phyloP scores from a whole-genome alignment of 306 rosid genomes.

The Casuarina cunninghamiana region DNA sequence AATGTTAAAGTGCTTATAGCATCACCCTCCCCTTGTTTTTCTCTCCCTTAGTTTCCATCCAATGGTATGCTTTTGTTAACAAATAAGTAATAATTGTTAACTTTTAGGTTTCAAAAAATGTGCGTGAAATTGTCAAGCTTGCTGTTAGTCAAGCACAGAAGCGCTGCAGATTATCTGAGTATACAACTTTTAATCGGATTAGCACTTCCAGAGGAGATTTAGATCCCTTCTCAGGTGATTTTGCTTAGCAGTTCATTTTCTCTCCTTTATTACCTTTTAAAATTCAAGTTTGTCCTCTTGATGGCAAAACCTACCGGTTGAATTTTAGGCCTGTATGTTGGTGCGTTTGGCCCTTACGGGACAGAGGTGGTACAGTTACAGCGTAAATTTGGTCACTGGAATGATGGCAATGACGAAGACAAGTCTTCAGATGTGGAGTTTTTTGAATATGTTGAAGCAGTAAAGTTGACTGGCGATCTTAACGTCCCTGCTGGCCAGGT shows the following conservation, averaged over 20 bases:
- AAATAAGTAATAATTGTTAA: constrained; percentile 24
- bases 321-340: constrained; percentile 82
- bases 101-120: constrained; percentile 69
- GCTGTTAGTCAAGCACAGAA: constrained; percentile 89
- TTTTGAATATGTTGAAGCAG: constrained; percentile 97
- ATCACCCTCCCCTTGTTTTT: background rate
- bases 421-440: constrained; percentile 69
- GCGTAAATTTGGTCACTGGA: constrained; percentile 95
- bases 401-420: constrained; percentile 45
- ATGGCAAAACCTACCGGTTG: constrained; percentile 29
- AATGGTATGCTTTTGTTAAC: constrained; percentile 19
- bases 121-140: constrained; percentile 87
- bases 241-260: constrained; percentile 13
- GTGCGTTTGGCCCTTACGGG: constrained; percentile 96
- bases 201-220: constrained; percentile 59
- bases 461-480: constrained; percentile 94
- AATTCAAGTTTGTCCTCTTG: constrained; percentile 10
- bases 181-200: constrained; percentile 79
- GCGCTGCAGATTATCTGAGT: constrained; percentile 62
- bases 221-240: constrained; percentile 88
- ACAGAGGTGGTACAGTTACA: constrained; percentile 84
- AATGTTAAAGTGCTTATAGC: constrained; percentile 17
- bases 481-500: constrained; percentile 99
- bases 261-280: background rate
- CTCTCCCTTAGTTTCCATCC: constrained; percentile 6